A percentile compares a stretch with the other conserved stretches of the same genome.
phyloP scores from a whole-genome alignment of 2,329 filamentous ascomycete species.

The Zymoseptoria ardabiliae region DNA sequence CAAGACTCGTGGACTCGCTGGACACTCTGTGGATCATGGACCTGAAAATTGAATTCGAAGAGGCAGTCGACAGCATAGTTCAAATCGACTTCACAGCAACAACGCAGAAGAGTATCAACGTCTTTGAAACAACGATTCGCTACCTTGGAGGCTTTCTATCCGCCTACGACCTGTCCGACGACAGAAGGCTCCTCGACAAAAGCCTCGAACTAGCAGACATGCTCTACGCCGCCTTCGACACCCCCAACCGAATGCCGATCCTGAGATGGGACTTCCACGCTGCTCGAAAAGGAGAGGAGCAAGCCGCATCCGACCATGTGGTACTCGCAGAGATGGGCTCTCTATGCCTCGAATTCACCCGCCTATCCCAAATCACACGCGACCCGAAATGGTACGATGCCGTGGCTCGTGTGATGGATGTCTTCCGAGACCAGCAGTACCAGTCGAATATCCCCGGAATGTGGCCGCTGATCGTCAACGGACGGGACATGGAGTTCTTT shows the following conservation, averaged over 20 bases:
- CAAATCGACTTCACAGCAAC: slow-evolving; percentile 56
- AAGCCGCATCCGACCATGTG: slow-evolving; percentile 28
- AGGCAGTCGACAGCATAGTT: slow-evolving; percentile 52
- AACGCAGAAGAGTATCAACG: slow-evolving; percentile 46
- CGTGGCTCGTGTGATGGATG: slow-evolving; percentile 49
- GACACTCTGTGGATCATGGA: slow-evolving; percentile 69
- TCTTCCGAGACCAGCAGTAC: slow-evolving; percentile 48
- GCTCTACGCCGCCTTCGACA: slow-evolving; percentile 61
- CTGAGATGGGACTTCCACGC: slow-evolving; percentile 50
- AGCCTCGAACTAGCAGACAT: slow-evolving; percentile 57
- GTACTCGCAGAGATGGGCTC: slow-evolving; percentile 51
- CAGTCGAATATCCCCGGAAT: slow-evolving; percentile 53
- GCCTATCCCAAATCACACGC: slow-evolving; percentile 56
- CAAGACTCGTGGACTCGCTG: slow-evolving; percentile 60
- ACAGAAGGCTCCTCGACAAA: slow-evolving; percentile 51
- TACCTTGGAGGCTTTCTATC: slow-evolving; percentile 63
- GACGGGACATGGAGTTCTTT: slow-evolving; percentile 28
- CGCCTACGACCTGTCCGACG: slow-evolving; percentile 60
- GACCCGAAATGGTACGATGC: slow-evolving; percentile 57
- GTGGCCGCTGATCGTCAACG: slow-evolving; percentile 52
- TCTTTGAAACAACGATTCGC: slow-evolving; percentile 66
- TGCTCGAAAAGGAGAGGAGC: slow-evolving; percentile 20
- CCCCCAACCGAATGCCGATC: slow-evolving; percentile 59
- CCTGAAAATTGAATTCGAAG: slow-evolving; percentile 56
- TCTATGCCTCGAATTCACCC: slow-evolving; percentile 55